phyloP scores from a whole-genome alignment of 768 basidiomycete species.

The Coprinopsis sp. region DNA sequence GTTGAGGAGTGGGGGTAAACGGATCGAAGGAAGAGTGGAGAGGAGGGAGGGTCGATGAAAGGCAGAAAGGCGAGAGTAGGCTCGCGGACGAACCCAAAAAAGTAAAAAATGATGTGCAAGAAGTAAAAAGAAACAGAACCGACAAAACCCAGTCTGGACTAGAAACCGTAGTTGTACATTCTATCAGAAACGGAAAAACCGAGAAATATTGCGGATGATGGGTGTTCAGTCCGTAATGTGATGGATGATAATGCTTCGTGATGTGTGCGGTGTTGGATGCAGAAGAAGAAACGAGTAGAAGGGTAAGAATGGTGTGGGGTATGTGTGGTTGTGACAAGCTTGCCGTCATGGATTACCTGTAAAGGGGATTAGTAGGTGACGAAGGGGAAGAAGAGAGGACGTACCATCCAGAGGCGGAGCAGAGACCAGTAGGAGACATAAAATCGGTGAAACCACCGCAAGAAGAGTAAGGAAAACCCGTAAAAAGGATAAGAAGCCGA shows the following conservation, averaged over 20 bases:
- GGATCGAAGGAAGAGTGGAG: not conserved
- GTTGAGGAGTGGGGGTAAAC: too few species aligned
- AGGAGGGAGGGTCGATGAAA: not conserved
- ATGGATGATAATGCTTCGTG: constrained; percentile 5
- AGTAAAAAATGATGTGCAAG: not conserved
- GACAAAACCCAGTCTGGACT: too few species aligned
- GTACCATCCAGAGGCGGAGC: not conserved
- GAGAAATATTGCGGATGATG: constrained; percentile 8
- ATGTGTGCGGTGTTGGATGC: constrained; percentile 3
- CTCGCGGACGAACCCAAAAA: not conserved
- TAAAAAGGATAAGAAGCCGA: not conserved
- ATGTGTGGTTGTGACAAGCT: not conserved
- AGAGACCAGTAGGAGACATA: not conserved
- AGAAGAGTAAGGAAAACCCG: not conserved
- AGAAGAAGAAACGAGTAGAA: not conserved
- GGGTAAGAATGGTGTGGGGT: not conserved
- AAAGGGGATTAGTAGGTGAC: not conserved
- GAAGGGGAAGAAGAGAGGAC: not conserved
- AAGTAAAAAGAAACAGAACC: not conserved
- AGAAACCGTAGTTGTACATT: constrained; percentile 5
- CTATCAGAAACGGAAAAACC: too few species aligned
- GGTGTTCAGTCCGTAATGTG: constrained; percentile 6
- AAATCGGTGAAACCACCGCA: not conserved
- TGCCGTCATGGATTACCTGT: constrained; percentile 4
- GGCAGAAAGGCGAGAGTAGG: not conserved